Evolutionary conservation across 257 asterid species (phyloP), one percentile per base, ranked within the genome.

Genomic region (Solanum piurae): DNA sequence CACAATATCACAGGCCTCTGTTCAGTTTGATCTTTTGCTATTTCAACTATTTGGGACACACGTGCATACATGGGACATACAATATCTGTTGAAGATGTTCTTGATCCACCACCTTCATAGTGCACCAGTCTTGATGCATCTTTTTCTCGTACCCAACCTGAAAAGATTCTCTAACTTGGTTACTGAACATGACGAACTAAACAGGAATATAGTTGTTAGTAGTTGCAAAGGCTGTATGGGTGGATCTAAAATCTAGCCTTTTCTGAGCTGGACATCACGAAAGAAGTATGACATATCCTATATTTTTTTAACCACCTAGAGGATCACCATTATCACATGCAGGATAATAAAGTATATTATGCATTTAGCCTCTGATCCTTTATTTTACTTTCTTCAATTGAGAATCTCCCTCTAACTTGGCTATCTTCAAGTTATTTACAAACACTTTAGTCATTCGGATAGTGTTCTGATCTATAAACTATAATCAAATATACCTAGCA

Each of bases 51-150:
- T 89, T 89, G 95, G 96, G 98, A 94, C 79, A 97, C 98, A 90
- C 98, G 99, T 93, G 95, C 95, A 90, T 95, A 97, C 99, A 95
- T 95, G 60, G 99, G 99, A 87, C 99, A 97, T 40, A 97, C 99
- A 37, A 97, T 97, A 91, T 97, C 99, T 36, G 99, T 97, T 12
- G 99, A 95, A 87, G 94, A 86, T 52, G 99, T 97, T 90, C 96
- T 94, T 69, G 96, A 92, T 58, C 98, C 98, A 86, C 99, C 99
- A 83, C 99, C 99, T 94, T 95, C 99, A 89, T 97, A 97, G 91
- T 97, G 99, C 88, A 97, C 83, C 66, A 93, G 68, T 92, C 99
- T 93, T 83, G 99, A 93, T 62, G 98, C 89, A 91, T 97, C 99
- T 92, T 93, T 97, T 83, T 87, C 99, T 83, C 98, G 91, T 87